Conservation (phyloP, 169 alveolate genomes). For the Plasmodium gaboni region DNA sequence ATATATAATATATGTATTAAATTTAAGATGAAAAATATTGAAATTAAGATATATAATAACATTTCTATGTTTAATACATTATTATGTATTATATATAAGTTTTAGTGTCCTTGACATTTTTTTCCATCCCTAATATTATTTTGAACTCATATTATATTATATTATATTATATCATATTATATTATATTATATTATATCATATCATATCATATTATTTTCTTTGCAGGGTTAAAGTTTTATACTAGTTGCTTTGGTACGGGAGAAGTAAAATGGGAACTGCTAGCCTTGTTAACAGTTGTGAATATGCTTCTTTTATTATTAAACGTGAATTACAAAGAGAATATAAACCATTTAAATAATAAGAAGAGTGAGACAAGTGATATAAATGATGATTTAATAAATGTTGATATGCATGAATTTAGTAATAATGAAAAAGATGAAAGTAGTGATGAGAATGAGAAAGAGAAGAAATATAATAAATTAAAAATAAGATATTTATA, state of each 20-base stretch:
- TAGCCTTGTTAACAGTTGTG: constrained; percentile 31
- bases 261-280: constrained; percentile 73
- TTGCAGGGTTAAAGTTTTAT: constrained; percentile 59
- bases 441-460: constrained; percentile 70
- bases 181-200: background rate
- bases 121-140: background rate
- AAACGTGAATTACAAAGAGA: constrained; percentile 64
- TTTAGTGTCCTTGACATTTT: background rate
- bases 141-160: background rate
- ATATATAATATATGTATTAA: background rate
- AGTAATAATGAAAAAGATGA: constrained; percentile 74
- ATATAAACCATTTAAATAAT: constrained; percentile 44
- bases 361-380: constrained; percentile 66
- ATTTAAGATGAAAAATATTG: background rate
- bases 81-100: constrained; percentile 2
- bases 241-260: constrained; percentile 67
- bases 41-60: background rate
- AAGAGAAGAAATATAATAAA: constrained; percentile 47
- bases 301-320: constrained; percentile 36
- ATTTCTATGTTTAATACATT: background rate
- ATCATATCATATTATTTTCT: constrained; percentile 1
- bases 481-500: constrained; percentile 50
- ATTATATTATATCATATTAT: background rate
- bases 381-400: constrained; percentile 73
- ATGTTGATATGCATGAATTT: constrained; percentile 66